These are phyloP conservation scores for Fusarium sp. DNA, from an alignment of 2,329 filamentous ascomycete species.

Conservation along the genomic window DNA sequence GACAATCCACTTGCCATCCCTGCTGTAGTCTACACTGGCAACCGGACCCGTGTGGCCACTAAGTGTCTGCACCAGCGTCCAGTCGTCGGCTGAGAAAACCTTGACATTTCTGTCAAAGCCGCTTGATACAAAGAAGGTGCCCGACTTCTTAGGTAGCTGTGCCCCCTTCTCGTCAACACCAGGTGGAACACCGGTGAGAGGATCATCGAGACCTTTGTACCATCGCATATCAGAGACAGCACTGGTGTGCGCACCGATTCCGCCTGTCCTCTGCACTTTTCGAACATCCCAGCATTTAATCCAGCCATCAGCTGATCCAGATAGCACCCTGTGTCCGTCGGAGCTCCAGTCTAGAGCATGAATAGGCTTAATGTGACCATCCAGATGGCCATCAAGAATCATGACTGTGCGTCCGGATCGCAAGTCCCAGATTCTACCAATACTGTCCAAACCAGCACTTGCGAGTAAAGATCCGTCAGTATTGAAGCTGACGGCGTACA, in stretches of 20 bases:
- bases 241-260: slow-evolving; percentile 90
- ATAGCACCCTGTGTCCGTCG: slow-evolving; percentile 93
- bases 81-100: slow-evolving; percentile 96
- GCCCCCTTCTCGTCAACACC: slow-evolving; percentile 75
- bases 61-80: slow-evolving; percentile 88
- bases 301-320: slow-evolving; percentile 93
- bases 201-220: slow-evolving; percentile 89
- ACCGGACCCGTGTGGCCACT: slow-evolving; percentile 94
- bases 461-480: slow-evolving; percentile 90
- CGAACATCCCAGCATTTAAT: slow-evolving; percentile 98
- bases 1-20: slow-evolving; percentile 90
- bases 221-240: slow-evolving; percentile 93
- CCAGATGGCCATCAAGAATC: slow-evolving; percentile 91
- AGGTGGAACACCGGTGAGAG: slow-evolving; percentile 71
- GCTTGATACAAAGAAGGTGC: slow-evolving; percentile 90
- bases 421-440: slow-evolving; percentile 95
- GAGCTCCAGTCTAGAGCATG: slow-evolving; percentile 92
- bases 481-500: slow-evolving; percentile 92
- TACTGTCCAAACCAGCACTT: slow-evolving; percentile 93
- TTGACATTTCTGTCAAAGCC: slow-evolving; percentile 97
- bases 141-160: slow-evolving; percentile 82
- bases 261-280: slow-evolving; percentile 85
- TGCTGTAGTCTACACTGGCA: slow-evolving; percentile 88
- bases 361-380: slow-evolving; percentile 87
- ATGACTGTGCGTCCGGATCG: slow-evolving; percentile 93